Evolutionary conservation across 495 filamentous ascomycete species (phyloP), one percentile per base, ranked within the genome.

Genomic region (Hypomontagnella monticulosa): DNA sequence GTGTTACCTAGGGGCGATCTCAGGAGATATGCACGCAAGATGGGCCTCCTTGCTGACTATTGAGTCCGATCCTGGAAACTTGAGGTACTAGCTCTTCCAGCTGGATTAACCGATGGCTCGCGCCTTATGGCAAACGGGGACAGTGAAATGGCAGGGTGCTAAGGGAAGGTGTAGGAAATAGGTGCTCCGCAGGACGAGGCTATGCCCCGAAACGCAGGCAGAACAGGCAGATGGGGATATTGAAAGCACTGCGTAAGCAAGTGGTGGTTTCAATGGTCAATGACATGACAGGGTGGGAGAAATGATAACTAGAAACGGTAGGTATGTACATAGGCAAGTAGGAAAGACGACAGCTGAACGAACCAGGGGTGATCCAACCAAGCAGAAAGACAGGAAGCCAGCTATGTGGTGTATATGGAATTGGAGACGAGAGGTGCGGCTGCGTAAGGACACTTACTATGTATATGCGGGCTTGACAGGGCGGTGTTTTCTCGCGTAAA

Each of bases 161-260:
- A 51, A 61, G 41, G 38, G 34, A 57, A 64, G 60, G 48, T 64
- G 60, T 44, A 61, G 15, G 66, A 47, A 42, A 56, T 47, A 65
- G 61, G 60, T 64, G 38, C 61, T 41, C 65, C 61, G 32, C 55
- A 65, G 46, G 38, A 50, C 41, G 65, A 68, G 65, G 65, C 65
- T 63, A 58, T 68, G 65, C 59, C 14, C 42, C 36, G 16, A 43
- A 52, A 33, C 51, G 42, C 30, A 47, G 53, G 14, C 36, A 57
- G 48, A 41, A 36, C 19, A 33, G 11, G n/a, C n/a, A 14, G 40
- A 32, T 46, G 33, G 41, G 47, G 50, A 59, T 36, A 63, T 59
- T 46, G 54, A 37, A 38, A 41, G 49, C 40, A 38, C 42, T 58
- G 59, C 59, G 59, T 68, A 68, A 54, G 54, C 66, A 51, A 37